Evolutionary conservation across 2,329 filamentous ascomycete genomes (phyloP).

Genomic region (Rhytidhysteron rufulum): DNA sequence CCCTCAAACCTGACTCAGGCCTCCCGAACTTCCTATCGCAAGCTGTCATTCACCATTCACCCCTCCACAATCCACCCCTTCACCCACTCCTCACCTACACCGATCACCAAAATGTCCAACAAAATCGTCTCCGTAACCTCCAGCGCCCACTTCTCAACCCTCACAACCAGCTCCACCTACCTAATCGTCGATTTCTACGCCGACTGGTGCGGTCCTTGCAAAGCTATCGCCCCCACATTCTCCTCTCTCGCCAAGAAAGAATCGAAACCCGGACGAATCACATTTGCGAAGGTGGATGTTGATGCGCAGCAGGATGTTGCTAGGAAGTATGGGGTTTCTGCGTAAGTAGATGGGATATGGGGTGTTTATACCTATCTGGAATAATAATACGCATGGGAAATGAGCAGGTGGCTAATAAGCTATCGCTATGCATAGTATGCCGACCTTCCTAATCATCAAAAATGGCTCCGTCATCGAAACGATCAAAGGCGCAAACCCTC

Average conservation of each 20-base stretch:
- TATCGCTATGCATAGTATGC: slow-evolving; percentile 42
- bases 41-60: background rate
- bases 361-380: too few species aligned
- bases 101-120: background rate
- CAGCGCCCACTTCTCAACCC: slow-evolving; percentile 30
- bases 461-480: slow-evolving; percentile 42
- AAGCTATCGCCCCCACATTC: slow-evolving; percentile 50
- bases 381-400: too few species aligned
- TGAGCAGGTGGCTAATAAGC: too few species aligned
- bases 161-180: slow-evolving; percentile 32
- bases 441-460: slow-evolving; percentile 48
- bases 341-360: slow-evolving; percentile 24
- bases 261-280: slow-evolving; percentile 42
- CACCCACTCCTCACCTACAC: background rate
- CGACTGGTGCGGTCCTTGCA: slow-evolving; percentile 57
- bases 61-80: background rate
- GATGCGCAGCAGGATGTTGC: slow-evolving; percentile 51
- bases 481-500: slow-evolving; percentile 47
- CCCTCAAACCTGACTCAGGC: too few species aligned
- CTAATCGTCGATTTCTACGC: slow-evolving; percentile 53
- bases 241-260: slow-evolving; percentile 50
- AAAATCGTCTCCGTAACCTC: slow-evolving; percentile 31
- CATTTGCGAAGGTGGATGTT: slow-evolving; percentile 55
- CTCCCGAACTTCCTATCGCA: background rate
- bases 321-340: slow-evolving; percentile 46